Evolutionary conservation across 257 asterid species (phyloP), one percentile per base, ranked within the genome.

Genomic region (Solanum pennellii): DNA sequence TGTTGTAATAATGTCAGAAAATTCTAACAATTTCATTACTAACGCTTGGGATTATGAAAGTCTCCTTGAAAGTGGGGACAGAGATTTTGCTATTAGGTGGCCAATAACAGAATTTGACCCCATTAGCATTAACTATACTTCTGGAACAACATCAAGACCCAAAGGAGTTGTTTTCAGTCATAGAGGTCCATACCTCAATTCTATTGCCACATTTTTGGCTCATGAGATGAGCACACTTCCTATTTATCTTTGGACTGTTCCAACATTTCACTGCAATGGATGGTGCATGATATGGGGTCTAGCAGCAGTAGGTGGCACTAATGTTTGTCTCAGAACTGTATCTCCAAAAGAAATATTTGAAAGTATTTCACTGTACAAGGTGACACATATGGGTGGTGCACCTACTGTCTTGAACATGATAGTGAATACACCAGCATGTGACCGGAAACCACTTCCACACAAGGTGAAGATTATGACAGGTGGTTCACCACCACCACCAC

Each of bases 241-340:
- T 12, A 87, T 90, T 33, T 88, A 85, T 90, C 84, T 90, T 35
- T 90, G 91, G 91, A 87, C 89, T 18, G 91, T 90, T 42, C 92
- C 91, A 23, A 90, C 89, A 90, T 90, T 90, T 87, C 92, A 90
- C 52, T 87, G 92, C 91, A 90, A 90, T 5, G 92, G 90, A n/a
- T 90, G 91, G 91, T 90, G 92, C 86, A 87, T 88, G 37, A 33
- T 88, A 37, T 90, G 91, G 92, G 88, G 71, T 59, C 84, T 88
- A 84, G 92, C 91, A 11, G 92, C 91, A 33, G 89, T 85, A 27
- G 92, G 92, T 39, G 92, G 92, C 44, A 89, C 91, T 35, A 90
- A 87, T 85, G 83, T 88, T 82, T 90, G 92, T 83, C 84, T 89
- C 29, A 90, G 91, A 80, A 86, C 83, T 49, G 89, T 85, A n/a